Evolutionary conservation across 306 rosid species (phyloP), one percentile per base, ranked within the genome.

Genomic region (Medicago ruthenica): DNA sequence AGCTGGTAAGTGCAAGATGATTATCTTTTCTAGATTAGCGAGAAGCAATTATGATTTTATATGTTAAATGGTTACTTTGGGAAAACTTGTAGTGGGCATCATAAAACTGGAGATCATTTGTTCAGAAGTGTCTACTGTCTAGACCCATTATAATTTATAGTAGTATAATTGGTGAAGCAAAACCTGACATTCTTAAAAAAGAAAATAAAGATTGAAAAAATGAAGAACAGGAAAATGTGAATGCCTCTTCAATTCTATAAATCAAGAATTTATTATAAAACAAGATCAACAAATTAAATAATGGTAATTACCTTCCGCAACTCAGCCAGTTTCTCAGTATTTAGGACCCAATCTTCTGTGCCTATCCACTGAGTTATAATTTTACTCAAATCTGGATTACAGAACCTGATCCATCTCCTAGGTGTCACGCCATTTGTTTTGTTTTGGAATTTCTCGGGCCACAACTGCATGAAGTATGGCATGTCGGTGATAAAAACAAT

Each of bases 391-490:
- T 72, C 86, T 66, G 96, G 97, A 85, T 95, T 95, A 75, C 99
- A 95, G 80, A 92, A 95, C 81, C 87, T 85, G 83, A 95, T 90
- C 99, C 99, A 95, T 84, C 99, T 89, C 87, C 99, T 86, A 20
- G 99, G 97, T 39, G 99, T 95, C 74, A 95, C 99, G 31, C 99
- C 99, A 83, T 95, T 95, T 80, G 99, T 95, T 85, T 95, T 95
- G 83, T 95, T 95, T 83, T 95, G 99, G 83, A 95, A 95, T 81
- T 95, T 95, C 69, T 85, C 86, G 21, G 99, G 99, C 99, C 97
- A 95, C 72, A 95, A 85, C 99, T 95, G 86, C 83, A 80, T 85
- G 79, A 85, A 59, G 72, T 53, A 50, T 45, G 71, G 58, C 39
- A 45, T 62, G 71, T 82, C 82, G 80, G 71, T 66, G 16, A 67